A percentile compares a stretch with the other conserved stretches of the same genome.
Conservation (phyloP, 2,329 filamentous ascomycete genomes). For the Aulographum hederae region DNA sequence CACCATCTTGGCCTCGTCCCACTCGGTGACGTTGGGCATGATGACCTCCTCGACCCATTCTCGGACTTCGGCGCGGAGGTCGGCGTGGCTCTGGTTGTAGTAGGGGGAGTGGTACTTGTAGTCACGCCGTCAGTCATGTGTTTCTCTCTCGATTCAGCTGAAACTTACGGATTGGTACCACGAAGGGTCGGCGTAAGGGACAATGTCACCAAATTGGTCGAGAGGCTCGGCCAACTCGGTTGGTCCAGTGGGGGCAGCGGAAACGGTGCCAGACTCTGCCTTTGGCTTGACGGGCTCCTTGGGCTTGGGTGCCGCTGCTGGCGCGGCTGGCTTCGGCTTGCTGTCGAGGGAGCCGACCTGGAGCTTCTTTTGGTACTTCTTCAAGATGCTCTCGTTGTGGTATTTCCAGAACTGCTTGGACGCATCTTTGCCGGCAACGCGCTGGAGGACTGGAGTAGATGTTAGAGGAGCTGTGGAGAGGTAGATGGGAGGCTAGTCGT, state of each 20-base stretch:
- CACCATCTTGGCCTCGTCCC: conserved; percentile 89
- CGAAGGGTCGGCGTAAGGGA: conserved; percentile 79
- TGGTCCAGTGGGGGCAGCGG: conserved; percentile 19
- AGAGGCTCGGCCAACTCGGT: conserved; percentile 50
- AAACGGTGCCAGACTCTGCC: conserved; percentile 37
- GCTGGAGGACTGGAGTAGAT: conserved; percentile 33
- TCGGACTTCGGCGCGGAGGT: conserved; percentile 76
- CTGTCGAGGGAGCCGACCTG: conserved; percentile 61
- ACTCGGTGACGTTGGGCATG: conserved; percentile 83
- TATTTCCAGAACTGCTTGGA: conserved; percentile 53
- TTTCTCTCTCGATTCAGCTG: not conserved
- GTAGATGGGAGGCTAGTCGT: conserved; percentile 11
- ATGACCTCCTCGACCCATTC: conserved; percentile 82
- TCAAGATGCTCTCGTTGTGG: conserved; percentile 40
- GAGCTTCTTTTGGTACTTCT: conserved; percentile 42
- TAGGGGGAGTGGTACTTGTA: conserved; percentile 90
- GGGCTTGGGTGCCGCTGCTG: conserved; percentile 29
- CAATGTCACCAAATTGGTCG: conserved; percentile 68
- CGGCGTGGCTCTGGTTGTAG: conserved; percentile 86
- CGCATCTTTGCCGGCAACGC: conserved; percentile 47
- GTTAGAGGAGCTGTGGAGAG: conserved; percentile 7
- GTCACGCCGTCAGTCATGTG: not conserved
- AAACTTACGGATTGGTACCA: conserved; percentile 91
- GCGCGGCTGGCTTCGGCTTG: conserved; percentile 43
- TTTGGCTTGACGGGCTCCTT: conserved; percentile 33